Percentiles rank a stretch among this genome's conserved stretches.
These are phyloP conservation scores for Hebeloma cylindrosporum DNA, from an alignment of 768 basidiomycete species.

Conservation along the genomic window DNA sequence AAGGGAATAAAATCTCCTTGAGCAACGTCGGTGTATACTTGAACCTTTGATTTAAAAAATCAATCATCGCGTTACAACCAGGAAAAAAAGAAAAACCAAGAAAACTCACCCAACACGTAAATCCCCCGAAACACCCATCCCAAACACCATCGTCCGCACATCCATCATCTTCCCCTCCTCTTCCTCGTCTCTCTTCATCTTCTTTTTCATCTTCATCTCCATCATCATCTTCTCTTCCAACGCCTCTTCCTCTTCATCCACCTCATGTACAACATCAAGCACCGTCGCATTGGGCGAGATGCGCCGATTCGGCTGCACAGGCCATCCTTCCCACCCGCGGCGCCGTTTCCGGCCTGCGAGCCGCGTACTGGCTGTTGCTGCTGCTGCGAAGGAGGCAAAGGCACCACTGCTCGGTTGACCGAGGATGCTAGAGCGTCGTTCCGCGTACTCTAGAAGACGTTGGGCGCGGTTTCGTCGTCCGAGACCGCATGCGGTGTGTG, in stretches of 20 bases:
- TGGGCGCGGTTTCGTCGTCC: slow-evolving; percentile 64
- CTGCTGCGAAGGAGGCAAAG: not conserved
- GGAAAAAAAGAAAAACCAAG: not conserved
- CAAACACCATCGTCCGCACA: slow-evolving; percentile 51
- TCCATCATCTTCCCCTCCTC: slow-evolving; percentile 45
- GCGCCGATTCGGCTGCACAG: slow-evolving; percentile 27
- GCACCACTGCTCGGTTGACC: slow-evolving; percentile 24
- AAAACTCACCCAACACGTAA: slow-evolving; percentile 45
- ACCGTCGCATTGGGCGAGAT: slow-evolving; percentile 42
- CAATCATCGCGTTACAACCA: not conserved
- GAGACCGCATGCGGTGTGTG: slow-evolving; percentile 49
- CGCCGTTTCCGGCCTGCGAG: slow-evolving; percentile 45
- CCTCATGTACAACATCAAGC: slow-evolving; percentile 41
- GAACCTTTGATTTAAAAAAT: slow-evolving; percentile 36
- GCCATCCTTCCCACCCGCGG: slow-evolving; percentile 35
- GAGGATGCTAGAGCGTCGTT: slow-evolving; percentile 54
- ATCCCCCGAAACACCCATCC: slow-evolving; percentile 36
- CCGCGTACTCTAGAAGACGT: slow-evolving; percentile 64
- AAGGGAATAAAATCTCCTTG: slow-evolving; percentile 46
- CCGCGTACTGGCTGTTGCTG: slow-evolving; percentile 26
- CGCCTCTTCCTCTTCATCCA: slow-evolving; percentile 31
- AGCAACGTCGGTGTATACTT: slow-evolving; percentile 51
- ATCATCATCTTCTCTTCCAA: slow-evolving; percentile 24
- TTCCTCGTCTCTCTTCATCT: slow-evolving; percentile 28
- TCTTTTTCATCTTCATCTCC: slow-evolving; percentile 21